Evolutionary conservation across 169 alveolate species (phyloP), one percentile per base, ranked within the genome.

Genomic region (Babesia divergens): DNA sequence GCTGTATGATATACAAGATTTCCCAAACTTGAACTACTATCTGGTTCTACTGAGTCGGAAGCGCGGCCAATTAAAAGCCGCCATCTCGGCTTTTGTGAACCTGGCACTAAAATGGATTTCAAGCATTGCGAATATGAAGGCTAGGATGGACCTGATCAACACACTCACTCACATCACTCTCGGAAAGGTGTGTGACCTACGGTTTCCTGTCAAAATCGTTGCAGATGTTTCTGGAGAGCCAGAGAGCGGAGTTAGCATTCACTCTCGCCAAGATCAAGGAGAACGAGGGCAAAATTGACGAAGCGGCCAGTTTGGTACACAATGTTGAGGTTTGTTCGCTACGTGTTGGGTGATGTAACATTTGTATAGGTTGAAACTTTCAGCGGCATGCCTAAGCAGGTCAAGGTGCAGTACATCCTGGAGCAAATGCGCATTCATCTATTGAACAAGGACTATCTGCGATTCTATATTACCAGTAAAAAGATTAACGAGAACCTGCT

Each of bases 361-460:
- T 9, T 3, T 26, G 6, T 2, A 55, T 1, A 86, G 85, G 89
- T 87, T 16, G 93, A 87, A 44, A 87, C 93, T 14, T 87, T 83
- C 59, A 87, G 86, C 14, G 65, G 82, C 20, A 44, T 87, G 66
- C 62, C 74, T 32, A 87, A 80, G 76, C 65, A 66, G 54, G 87
- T 77, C 37, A 87, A 87, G 54, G 84, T 79, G 47, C 74, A 65
- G 26, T 87, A 87, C 52, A 71, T 87, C 7, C 42, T 87, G 64
- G 91, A 87, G 51, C 93, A 87, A 59, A 87, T 87, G 93, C 68
- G 93, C 18, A 42, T 87, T 8, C 86, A 80, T 20, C 43, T 87
- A 52, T 65, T 87, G 26, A 77, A 79, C 56, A 83, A 80, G 34
- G 93, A 87, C 71, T 87, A 71, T 52, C 82, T 87, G 16, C 69